Base-by-base conservation (phyloP, 176 grass and related monocot genomes). In the Carex kokanica region DNA sequence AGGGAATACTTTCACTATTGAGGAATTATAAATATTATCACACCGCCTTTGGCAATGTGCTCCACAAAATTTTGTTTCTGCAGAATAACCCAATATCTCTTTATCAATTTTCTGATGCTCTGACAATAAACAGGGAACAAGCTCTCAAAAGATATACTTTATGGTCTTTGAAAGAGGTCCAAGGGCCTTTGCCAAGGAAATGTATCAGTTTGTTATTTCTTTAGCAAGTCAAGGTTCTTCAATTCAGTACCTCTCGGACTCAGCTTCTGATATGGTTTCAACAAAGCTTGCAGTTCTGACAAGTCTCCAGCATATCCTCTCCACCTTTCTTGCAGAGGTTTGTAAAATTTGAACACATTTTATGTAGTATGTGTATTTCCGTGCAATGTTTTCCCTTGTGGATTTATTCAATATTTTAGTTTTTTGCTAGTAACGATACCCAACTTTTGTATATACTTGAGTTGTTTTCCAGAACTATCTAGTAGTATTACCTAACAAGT, bases 141-240 rank as follows among this genome's bases (percentile, higher is more conserved):
- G 80, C 59, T 65, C 80, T 58, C 92, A 89, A 70, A 97, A 92
- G 80, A 88, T 97, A 60, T 94, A 92, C 72, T 97, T 90, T 80
- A 94, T 97, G 92, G 84, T 97, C 13, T 92, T 97, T 86, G 92
- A 97, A 88, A 92, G 94, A 87, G 94, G 94, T 20, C 94, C 92
- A 68, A 86, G 90, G 55, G 90, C 94, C 51, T 97, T 97, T 86
- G 59, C 88, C 18, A 84, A 89, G 83, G 55, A 82, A 78, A 91
- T 87, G 65, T 89, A 70, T 66, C 86, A 91, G 64, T 81, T 91
- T n/a, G 81, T 92, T 6, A 83, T 70, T 88, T 88, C 60, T 81
- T 34, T 92, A 16, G 57, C 71, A 78, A 83, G 56, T 60, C 80
- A 88, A 56, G 81, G 70, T n/a, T 70, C 81, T 81, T 89, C 94